Conservation (phyloP, 1,284 basidiomycete species). For the Vanrija humicola region DNA sequence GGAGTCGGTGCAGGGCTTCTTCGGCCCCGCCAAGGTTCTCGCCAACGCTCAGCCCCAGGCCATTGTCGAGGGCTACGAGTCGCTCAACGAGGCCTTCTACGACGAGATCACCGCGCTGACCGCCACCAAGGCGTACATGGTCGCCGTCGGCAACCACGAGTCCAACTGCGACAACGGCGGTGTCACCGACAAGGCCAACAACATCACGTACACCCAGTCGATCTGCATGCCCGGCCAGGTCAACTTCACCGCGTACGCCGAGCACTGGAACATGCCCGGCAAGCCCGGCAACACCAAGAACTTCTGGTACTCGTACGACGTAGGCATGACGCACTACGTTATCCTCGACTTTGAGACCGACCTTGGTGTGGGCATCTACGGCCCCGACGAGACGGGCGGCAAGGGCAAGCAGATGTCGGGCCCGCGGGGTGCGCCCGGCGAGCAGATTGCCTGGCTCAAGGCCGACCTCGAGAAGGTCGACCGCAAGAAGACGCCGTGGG, state of each 20-base stretch:
- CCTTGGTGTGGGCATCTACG: constrained; percentile 21
- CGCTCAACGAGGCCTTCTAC: constrained; percentile 34
- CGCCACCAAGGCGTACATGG: constrained; percentile 31
- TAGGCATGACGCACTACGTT: constrained; percentile 27
- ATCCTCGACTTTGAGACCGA: constrained; percentile 32
- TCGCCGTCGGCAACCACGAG: constrained; percentile 33
- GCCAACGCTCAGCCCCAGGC: constrained; percentile 10
- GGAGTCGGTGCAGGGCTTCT: constrained; percentile 24
- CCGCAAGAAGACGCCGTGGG: constrained; percentile 46
- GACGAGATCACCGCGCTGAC: constrained; percentile 32
- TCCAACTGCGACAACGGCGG: constrained; percentile 24
- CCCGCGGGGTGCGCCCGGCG: constrained; percentile 13
- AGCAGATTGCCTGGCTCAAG: constrained; percentile 31
- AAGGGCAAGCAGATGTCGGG: constrained; percentile 23
- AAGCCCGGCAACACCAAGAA: constrained; percentile 19
- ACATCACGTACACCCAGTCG: constrained; percentile 26
- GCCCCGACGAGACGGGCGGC: constrained; percentile 25
- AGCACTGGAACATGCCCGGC: constrained; percentile 39
- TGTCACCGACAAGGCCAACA: constrained; percentile 21
- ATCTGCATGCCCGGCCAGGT: constrained; percentile 31
- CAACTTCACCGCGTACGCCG: constrained; percentile 29
- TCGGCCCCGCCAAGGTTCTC: constrained; percentile 17
- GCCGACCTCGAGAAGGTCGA: constrained; percentile 42
- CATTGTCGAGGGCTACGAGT: constrained; percentile 31
- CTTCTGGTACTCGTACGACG: constrained; percentile 40